These are phyloP conservation scores for Sphagnurus paluster DNA, from an alignment of 1,284 basidiomycete species.

Conservation along the genomic window DNA sequence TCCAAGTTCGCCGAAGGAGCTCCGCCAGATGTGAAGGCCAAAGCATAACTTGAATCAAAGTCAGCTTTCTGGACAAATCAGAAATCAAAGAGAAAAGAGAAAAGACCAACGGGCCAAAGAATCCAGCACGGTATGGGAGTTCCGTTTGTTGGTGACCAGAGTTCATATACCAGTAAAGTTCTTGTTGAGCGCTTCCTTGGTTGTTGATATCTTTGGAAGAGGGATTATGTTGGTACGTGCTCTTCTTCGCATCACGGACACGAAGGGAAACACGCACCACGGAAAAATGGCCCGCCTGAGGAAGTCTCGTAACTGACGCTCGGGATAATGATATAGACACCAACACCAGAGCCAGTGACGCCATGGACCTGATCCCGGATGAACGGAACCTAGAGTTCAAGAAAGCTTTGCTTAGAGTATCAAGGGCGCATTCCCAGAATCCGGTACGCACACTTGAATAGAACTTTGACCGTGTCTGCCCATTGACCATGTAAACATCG, in stretches of 20 bases:
- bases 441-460: conserved; percentile 39
- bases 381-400: conserved; percentile 35
- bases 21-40: conserved; percentile 42
- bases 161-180: conserved; percentile 49
- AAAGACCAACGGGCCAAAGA: conserved; percentile 46
- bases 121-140: conserved; percentile 41
- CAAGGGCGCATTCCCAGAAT: background rate
- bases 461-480: conserved; percentile 50
- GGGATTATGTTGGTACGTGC: too few relatives aligned
- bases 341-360: conserved; percentile 40
- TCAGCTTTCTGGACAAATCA: too few relatives aligned
- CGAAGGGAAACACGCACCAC: conserved; percentile 29
- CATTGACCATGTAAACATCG: conserved; percentile 44
- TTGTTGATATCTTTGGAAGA: conserved; percentile 40
- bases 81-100: too few relatives aligned
- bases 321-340: conserved; percentile 40
- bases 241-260: too few relatives aligned
- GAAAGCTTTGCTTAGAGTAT: too few relatives aligned
- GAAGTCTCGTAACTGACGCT: conserved; percentile 41
- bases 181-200: conserved; percentile 44
- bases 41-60: conserved; percentile 40
- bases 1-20: conserved; percentile 43
- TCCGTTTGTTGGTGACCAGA: conserved; percentile 45
- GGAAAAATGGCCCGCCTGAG: conserved; percentile 47
- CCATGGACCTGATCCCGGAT: conserved; percentile 45